Evolutionary conservation across 139 green algal species (phyloP).

Genomic region (Diplosphaera chodatii): DNA sequence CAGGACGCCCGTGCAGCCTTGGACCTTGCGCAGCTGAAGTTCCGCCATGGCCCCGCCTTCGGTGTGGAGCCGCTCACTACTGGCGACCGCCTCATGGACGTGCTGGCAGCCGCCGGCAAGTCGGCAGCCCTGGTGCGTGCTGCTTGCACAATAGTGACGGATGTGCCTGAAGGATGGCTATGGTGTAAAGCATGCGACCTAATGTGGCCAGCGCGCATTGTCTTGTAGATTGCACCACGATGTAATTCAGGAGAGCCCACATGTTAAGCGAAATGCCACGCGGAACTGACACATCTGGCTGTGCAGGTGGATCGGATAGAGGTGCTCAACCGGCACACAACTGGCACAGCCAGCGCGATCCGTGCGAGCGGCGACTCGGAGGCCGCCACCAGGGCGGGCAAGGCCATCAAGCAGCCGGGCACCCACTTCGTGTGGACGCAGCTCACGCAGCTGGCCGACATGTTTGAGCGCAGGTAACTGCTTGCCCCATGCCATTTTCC

Average conservation of each 20-base stretch:
- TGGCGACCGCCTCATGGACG: constrained; percentile 47
- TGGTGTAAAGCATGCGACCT: too few relatives aligned
- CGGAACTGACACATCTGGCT: too few relatives aligned
- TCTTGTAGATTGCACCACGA: too few relatives aligned
- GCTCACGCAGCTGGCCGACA: constrained; percentile 27
- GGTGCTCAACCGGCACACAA: constrained; percentile 40
- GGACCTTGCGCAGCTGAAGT: constrained; percentile 83
- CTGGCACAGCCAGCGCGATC: constrained; percentile 36
- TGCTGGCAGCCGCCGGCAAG: constrained; percentile 28
- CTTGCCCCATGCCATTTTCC: too few relatives aligned
- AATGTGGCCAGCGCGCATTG: too few relatives aligned
- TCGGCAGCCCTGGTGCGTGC: neutral
- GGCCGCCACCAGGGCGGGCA: constrained; percentile 17
- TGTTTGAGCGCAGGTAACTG: neutral
- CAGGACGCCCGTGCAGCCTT: constrained; percentile 73
- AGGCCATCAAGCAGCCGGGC: constrained; percentile 8
- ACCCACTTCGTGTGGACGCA: constrained; percentile 57
- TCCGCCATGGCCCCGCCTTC: constrained; percentile 50
- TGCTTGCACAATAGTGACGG: too few relatives aligned
- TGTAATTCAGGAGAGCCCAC: too few relatives aligned
- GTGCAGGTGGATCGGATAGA: constrained; percentile 58
- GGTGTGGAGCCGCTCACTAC: constrained; percentile 3
- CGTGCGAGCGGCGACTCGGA: constrained; percentile 38
- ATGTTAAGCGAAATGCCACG: too few relatives aligned
- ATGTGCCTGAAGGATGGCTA: too few relatives aligned